Evolutionary conservation across 306 rosid genomes (phyloP), one percentile per base, ranked within the genome.

Genomic region (Glycine latifolia): DNA sequence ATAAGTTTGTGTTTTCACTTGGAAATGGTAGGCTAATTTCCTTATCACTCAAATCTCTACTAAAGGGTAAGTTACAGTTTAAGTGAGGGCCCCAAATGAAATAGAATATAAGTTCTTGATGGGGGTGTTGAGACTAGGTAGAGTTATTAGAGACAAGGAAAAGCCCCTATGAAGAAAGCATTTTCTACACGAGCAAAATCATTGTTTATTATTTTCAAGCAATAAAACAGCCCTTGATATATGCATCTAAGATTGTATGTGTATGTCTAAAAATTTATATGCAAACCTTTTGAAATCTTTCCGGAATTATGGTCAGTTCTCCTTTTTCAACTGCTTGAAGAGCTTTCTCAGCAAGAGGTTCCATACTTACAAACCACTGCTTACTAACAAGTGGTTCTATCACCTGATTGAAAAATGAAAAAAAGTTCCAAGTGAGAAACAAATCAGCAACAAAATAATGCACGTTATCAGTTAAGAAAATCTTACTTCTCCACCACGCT

Each of bases 401-500:
- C 85, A 95, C 90, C 98, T 94, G 84, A 86, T 84, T 13, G 33
- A 81, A 74, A 58, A 48, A 88, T 61, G 73, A 44, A 68, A 83
- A 75, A 61, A 62, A 79, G 15, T 47, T 63, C 81, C 3, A 67
- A 52, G 69, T 20, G 60, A 16, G 54, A 67, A 55, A 44, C 20
- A 46, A 48, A 41, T 70, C 63, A 70, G 58, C 17, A 20, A 48
- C 17, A 71, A 39, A 31, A 81, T 35, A 83, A 43, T 46, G 54
- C 55, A 65, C 63, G 20, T 67, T 54, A 74, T 65, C 43, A 80
- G 62, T n/a, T 9, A 37, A 8, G 60, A 71, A 41, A 12, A 16
- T 89, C 91, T 92, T 85, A 95, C 99, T 87, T 92, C 99, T 83
- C 99, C 99, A 65, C 99, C 99, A 79, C 99, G 99, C 80, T 95